Evolutionary conservation across 225 moss, liverwort and hornwort genomes (phyloP).

Genomic region (Neckera pumila): DNA sequence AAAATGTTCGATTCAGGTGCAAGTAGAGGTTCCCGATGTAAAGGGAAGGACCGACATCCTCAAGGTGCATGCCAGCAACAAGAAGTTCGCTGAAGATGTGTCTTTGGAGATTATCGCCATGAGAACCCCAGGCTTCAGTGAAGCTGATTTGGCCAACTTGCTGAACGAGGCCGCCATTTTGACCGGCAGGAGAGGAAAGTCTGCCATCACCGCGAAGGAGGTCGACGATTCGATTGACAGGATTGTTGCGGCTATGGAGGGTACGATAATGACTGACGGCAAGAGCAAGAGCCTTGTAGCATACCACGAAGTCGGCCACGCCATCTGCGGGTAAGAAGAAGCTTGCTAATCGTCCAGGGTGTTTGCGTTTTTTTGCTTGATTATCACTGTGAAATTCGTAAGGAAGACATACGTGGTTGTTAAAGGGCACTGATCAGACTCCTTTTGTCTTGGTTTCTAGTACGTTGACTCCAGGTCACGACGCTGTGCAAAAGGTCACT

Average conservation of each 20-base stretch:
- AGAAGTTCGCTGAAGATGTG: constrained; percentile 34
- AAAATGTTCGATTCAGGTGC: constrained; percentile 1
- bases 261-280: constrained; percentile 31
- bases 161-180: constrained; percentile 42
- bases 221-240: constrained; percentile 46
- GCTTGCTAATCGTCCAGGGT: neutral
- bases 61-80: constrained; percentile 43
- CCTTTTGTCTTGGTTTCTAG: constrained; percentile 3
- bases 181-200: constrained; percentile 37
- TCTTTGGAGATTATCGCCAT: constrained; percentile 41
- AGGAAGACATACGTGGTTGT: neutral
- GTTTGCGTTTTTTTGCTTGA: neutral
- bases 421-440: neutral
- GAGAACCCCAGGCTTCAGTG: constrained; percentile 48
- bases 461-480: constrained; percentile 85
- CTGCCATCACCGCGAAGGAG: constrained; percentile 28
- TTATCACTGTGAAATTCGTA: neutral
- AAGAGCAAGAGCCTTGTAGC: constrained; percentile 48
- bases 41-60: constrained; percentile 39
- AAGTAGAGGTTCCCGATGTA: constrained; percentile 38
- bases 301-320: constrained; percentile 57
- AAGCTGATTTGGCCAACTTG: constrained; percentile 36
- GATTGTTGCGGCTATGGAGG: constrained; percentile 42
- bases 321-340: constrained; percentile 34
- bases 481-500: constrained; percentile 79